These are phyloP conservation scores for Wickerhamiella lipophila DNA, from an alignment of 805 yeast species.

Conservation along the genomic window DNA sequence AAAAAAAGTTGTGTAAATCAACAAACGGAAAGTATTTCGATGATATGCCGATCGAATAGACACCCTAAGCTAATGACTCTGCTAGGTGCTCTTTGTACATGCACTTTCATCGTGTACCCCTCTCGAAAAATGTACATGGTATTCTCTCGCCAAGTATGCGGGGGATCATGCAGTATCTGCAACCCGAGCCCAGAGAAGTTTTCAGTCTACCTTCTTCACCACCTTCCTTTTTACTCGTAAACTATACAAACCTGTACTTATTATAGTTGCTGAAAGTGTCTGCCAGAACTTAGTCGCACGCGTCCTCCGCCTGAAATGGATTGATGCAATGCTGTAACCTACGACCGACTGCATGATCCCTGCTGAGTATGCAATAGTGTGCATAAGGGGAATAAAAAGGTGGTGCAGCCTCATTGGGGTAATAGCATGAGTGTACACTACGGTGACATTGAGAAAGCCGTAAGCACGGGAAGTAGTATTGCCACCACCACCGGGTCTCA, in stretches of 20 bases:
- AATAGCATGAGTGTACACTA: not conserved
- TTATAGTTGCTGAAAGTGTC: not conserved
- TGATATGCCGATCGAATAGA: too few relatives aligned
- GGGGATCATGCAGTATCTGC: not conserved
- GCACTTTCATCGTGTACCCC: too few relatives aligned
- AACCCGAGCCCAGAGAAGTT: not conserved
- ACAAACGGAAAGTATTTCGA: too few relatives aligned
- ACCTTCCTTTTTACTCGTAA: too few relatives aligned
- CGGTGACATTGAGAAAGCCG: not conserved
- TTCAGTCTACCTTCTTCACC: not conserved
- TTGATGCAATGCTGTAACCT: not conserved
- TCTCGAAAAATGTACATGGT: too few relatives aligned
- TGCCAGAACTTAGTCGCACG: not conserved
- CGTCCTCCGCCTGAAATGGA: not conserved
- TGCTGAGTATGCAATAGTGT: not conserved
- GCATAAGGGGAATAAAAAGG: not conserved
- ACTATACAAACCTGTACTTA: too few relatives aligned
- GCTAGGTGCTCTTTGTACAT: too few relatives aligned
- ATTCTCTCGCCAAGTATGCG: too few relatives aligned
- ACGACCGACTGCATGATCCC: not conserved
- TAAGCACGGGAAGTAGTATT: not conserved
- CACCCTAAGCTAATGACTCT: too few relatives aligned
- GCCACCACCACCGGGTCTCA: too few relatives aligned
- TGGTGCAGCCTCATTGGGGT: not conserved
- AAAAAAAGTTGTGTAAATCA: too few relatives aligned